phyloP scores from a whole-genome alignment of 768 basidiomycete species.

The Tylopilus cervinicoccineus region DNA sequence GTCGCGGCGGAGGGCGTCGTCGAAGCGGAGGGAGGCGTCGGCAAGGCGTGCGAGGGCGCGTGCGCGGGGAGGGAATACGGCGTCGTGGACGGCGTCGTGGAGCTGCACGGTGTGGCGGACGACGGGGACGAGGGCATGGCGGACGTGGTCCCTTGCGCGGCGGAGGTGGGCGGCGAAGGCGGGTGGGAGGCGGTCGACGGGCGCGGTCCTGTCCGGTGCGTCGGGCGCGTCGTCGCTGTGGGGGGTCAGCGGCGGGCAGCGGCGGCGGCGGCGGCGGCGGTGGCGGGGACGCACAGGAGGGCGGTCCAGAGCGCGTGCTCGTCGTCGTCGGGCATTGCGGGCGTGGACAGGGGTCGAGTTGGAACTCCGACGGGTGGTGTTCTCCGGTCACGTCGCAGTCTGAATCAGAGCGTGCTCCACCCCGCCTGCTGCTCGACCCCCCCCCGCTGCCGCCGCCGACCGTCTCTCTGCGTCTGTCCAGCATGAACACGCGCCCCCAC shows the following conservation, averaged over 20 bases:
- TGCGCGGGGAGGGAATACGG: slow-evolving; percentile 30
- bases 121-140: slow-evolving; percentile 34
- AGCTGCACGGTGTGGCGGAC: slow-evolving; percentile 32
- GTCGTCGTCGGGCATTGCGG: slow-evolving; percentile 20
- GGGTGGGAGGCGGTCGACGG: slow-evolving; percentile 45
- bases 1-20: slow-evolving; percentile 41
- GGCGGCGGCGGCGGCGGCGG: neutral
- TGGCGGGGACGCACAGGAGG: slow-evolving; percentile 15
- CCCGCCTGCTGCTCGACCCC: no score
- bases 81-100: slow-evolving; percentile 32
- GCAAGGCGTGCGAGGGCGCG: slow-evolving; percentile 51
- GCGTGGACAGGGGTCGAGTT: slow-evolving; percentile 12
- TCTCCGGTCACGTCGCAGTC: slow-evolving; percentile 1
- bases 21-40: slow-evolving; percentile 50
- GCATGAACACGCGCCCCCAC: slow-evolving; percentile 73
- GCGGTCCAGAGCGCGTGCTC: slow-evolving; percentile 27
- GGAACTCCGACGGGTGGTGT: slow-evolving; percentile 16
- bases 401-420: no score
- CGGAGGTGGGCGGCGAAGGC: slow-evolving; percentile 32
- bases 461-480: neutral
- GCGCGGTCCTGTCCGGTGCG: slow-evolving; percentile 40
- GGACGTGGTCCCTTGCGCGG: slow-evolving; percentile 28
- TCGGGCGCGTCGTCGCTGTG: slow-evolving; percentile 36
- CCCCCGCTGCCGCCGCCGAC: no score
- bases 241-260: slow-evolving; percentile 4